Evolutionary conservation across 805 yeast species (phyloP).

Genomic region (Kuraishia floccosa): DNA sequence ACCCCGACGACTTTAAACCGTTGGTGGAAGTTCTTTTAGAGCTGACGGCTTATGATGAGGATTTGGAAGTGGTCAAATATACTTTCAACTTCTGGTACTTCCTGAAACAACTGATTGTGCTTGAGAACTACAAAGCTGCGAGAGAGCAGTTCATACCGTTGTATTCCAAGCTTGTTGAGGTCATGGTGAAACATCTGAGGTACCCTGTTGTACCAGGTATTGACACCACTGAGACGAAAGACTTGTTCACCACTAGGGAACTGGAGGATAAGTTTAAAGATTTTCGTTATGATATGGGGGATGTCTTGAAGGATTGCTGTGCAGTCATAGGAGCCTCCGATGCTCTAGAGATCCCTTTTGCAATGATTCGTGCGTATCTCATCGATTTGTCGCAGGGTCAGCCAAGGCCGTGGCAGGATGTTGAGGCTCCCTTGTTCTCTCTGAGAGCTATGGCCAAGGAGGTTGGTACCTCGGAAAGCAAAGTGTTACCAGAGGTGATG

Average conservation of each 20-base stretch:
- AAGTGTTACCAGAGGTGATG: constrained; percentile 71
- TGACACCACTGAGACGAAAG: constrained; percentile 6
- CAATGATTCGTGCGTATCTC: constrained; percentile 34
- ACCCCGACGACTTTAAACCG: constrained; percentile 58
- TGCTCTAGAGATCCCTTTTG: constrained; percentile 64
- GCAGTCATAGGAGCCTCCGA: constrained; percentile 71
- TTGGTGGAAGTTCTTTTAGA: constrained; percentile 64
- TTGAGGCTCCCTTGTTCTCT: constrained; percentile 85
- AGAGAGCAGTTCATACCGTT: constrained; percentile 37
- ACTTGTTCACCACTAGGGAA: constrained; percentile 59
- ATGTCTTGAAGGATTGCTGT: constrained; percentile 93
- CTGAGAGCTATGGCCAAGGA: constrained; percentile 94
- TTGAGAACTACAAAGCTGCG: constrained; percentile 46
- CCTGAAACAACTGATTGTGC: constrained; percentile 58
- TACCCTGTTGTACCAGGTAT: constrained; percentile 56
- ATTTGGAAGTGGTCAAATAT: constrained; percentile 79
- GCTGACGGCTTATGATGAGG: constrained; percentile 65
- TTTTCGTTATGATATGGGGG: constrained; percentile 95
- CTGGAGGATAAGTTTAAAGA: constrained; percentile 88
- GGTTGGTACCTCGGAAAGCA: constrained; percentile 52
- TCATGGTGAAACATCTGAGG: constrained; percentile 57
- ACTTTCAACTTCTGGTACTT: constrained; percentile 90
- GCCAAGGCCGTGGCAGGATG: constrained; percentile 56
- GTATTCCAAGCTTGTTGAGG: constrained; percentile 44
- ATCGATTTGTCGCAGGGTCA: constrained; percentile 16